Conservation (phyloP, 768 basidiomycete genomes). For the Phanerodontia chrysosporium region DNA sequence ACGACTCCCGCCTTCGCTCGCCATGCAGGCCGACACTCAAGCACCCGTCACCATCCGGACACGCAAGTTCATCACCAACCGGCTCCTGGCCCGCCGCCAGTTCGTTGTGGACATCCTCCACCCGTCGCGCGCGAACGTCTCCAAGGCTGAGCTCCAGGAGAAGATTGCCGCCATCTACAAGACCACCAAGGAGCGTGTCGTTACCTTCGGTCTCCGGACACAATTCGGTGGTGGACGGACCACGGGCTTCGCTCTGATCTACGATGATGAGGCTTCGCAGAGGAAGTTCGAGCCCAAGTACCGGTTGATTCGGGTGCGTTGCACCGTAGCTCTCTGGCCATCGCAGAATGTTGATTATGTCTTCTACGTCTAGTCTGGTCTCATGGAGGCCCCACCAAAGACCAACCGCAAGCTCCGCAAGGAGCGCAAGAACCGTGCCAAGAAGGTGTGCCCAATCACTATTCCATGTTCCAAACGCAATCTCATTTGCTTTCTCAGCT, state of each 20-base stretch:
- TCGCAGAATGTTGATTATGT: neutral
- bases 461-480: no score
- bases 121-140: constrained; percentile 92
- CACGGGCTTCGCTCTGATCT: constrained; percentile 96
- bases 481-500: no score
- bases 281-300: constrained; percentile 97
- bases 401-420: constrained; percentile 97
- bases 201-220: constrained; percentile 92
- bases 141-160: constrained; percentile 86
- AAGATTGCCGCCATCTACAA: constrained; percentile 94
- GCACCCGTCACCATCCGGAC: constrained; percentile 94
- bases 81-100: constrained; percentile 92
- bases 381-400: constrained; percentile 77
- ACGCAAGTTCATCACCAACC: constrained; percentile 99
- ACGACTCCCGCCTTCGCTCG: constrained; percentile 14
- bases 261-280: constrained; percentile 92
- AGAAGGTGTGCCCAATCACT: constrained; percentile 96
- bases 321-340: neutral
- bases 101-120: constrained; percentile 94
- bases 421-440: constrained; percentile 98
- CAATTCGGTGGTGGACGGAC: constrained; percentile 97
- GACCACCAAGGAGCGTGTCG: constrained; percentile 83
- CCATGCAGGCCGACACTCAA: constrained; percentile 63
- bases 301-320: constrained; percentile 87
- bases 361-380: constrained; percentile 48